Evolutionary conservation across 495 filamentous ascomycete genomes (phyloP), one percentile per base, ranked within the genome.

Genomic region (Hypoxylon intermedium): DNA sequence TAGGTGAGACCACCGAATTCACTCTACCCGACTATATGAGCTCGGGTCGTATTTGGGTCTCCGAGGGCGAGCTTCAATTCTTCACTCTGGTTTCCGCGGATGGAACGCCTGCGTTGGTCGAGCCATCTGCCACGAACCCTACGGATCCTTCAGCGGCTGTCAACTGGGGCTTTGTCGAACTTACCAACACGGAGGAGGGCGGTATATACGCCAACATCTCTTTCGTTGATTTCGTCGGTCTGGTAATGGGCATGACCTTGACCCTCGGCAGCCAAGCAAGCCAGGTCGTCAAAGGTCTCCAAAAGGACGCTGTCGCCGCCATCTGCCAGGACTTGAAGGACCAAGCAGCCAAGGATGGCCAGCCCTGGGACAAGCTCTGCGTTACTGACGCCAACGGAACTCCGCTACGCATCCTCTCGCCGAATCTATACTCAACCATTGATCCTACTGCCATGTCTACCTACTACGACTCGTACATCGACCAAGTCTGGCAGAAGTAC

Each of bases 101-200:
- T 18, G 75, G 74, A 19, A 60, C 44, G 5, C 59, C 68, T 0
- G 52, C 44, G 15, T 63, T 79, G 3, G 74, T 78, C 46, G 72
- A 79, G 58, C 78, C 77, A 5, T 72, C 78, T 0, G 65, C 69
- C 23, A 65, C 65, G 13, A 80, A 80, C 67, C 74, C 75, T 6
- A 56, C 47, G 2, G 78, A 80, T 40, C 77, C 78, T 19, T 76
- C 66, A 6, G 65, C 74, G 3, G 72, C 36, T 5, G 47, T 77
- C 24, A 76, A 74, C 61, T 80, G 76, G 77, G 77, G 78, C 33
- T 80, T 79, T 38, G 72, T 79, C 50, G 78, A 80, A 53, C 68
- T 80, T 12, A 75, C 74, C 11, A 73, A 75, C 47, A 77, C 66
- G 0, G 61, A 63, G n/a, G 62, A 70, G 36, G 53, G 54, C 15